phyloP scores from a whole-genome alignment of 352 stramenopile genomes.

The Globisporangium megalacanthum region DNA sequence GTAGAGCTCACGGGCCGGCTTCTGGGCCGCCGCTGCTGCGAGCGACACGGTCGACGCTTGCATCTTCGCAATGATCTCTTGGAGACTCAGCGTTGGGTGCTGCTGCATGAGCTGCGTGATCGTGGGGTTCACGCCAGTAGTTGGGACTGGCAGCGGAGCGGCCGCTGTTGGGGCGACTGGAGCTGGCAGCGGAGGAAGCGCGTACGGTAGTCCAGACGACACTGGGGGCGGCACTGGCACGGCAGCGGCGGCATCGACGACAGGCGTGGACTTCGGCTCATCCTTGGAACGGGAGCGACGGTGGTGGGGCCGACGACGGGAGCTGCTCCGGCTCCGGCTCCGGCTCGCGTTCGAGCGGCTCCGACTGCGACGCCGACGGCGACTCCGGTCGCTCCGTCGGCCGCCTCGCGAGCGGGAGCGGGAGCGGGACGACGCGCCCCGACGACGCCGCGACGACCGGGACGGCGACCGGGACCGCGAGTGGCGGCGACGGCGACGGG shows the following conservation, averaged over 20 bases:
- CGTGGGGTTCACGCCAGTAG: slow-evolving; percentile 53
- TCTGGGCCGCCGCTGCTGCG: slow-evolving; percentile 65
- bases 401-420: slow-evolving; percentile 39
- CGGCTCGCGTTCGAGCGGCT: slow-evolving; percentile 17
- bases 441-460: slow-evolving; percentile 40
- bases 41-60: slow-evolving; percentile 73
- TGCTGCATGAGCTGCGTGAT: slow-evolving; percentile 89
- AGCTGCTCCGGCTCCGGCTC: slow-evolving; percentile 30
- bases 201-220: background rate
- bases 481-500: too few species aligned
- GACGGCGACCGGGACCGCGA: slow-evolving; percentile 53
- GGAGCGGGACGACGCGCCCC: slow-evolving; percentile 42
- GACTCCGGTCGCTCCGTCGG: slow-evolving; percentile 10
- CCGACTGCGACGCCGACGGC: slow-evolving; percentile 27
- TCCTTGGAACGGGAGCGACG: slow-evolving; percentile 63
- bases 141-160: slow-evolving; percentile 8
- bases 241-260: background rate
- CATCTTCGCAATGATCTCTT: slow-evolving; percentile 89
- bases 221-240: slow-evolving; percentile 5
- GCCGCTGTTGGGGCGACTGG: background rate
- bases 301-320: slow-evolving; percentile 33
- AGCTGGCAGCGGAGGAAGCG: background rate
- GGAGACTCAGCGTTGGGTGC: slow-evolving; percentile 83
- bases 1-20: slow-evolving; percentile 79
- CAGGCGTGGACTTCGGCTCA: slow-evolving; percentile 1